A percentile compares a stretch with the other conserved stretches of the same genome.
Conservation (phyloP, 2,329 filamentous ascomycete species). For the Hypoxylon sp. region DNA sequence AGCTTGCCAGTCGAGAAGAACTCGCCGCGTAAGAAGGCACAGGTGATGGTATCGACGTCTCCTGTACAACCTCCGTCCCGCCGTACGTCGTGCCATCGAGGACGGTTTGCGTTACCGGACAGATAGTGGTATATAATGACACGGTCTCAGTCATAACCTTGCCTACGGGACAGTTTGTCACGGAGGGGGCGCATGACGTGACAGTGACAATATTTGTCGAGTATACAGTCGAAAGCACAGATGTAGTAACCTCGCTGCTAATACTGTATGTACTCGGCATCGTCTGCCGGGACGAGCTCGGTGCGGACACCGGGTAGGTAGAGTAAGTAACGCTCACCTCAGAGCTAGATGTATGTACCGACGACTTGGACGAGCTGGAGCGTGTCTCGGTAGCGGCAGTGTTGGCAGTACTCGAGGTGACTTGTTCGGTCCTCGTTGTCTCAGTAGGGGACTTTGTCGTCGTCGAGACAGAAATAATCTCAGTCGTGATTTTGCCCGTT, state of each 20-base stretch:
- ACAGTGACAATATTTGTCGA: conserved; percentile 43
- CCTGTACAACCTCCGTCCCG: conserved; percentile 17
- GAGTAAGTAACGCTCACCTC: conserved; percentile 21
- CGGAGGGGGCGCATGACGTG: conserved; percentile 40
- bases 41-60: conserved; percentile 7
- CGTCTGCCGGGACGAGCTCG: conserved; percentile 24
- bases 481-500: conserved; percentile 38
- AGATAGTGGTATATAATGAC: conserved; percentile 45
- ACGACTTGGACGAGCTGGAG: conserved; percentile 16
- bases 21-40: conserved; percentile 6
- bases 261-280: conserved; percentile 43
- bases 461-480: conserved; percentile 38
- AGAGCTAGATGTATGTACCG: conserved; percentile 14
- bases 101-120: conserved; percentile 44
- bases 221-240: conserved; percentile 43
- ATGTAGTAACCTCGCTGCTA: conserved; percentile 43
- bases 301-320: conserved; percentile 24
- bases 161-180: conserved; percentile 43
- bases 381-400: conserved; percentile 6
- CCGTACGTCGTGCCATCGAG: conserved; percentile 41
- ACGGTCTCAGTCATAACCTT: conserved; percentile 43
- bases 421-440: conserved; percentile 4
- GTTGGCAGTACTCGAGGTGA: conserved; percentile 19
- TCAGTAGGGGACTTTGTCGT: conserved; percentile 38
- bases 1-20: background rate